Conservation (phyloP, 176 grass and related monocot genomes). For the Oryza meridionalis region DNA sequence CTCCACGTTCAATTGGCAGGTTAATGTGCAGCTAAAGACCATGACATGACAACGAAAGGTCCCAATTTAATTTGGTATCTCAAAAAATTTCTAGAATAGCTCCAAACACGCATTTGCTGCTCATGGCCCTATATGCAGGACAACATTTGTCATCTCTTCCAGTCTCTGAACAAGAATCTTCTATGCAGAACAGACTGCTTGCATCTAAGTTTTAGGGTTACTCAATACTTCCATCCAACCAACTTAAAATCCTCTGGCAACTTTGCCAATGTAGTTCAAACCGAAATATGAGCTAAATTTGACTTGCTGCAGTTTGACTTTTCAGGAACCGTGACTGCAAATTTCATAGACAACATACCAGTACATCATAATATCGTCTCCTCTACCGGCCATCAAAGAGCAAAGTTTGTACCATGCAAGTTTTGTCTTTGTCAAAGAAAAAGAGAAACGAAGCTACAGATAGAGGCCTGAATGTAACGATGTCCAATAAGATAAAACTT, state of each 20-base stretch:
- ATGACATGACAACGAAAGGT: not conserved
- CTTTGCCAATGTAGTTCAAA: not conserved
- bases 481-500: not conserved
- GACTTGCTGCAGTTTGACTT: not conserved
- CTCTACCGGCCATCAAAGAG: not conserved
- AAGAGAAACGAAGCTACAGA: not conserved
- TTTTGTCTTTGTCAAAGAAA: not conserved
- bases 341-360: not conserved
- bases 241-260: not conserved
- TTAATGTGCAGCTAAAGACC: not conserved
- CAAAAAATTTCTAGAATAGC: not conserved
- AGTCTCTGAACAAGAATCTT: not conserved
- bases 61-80: not conserved
- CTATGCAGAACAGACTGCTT: not conserved
- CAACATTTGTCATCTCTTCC: not conserved
- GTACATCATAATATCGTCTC: not conserved
- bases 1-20: not conserved
- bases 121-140: not conserved
- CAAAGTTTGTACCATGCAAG: constrained; percentile 21
- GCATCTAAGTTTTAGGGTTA: not conserved
- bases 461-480: not conserved
- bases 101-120: not conserved
- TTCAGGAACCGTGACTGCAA: not conserved
- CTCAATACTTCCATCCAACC: not conserved
- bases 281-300: not conserved